Base-by-base conservation (phyloP, 2,329 filamentous ascomycete genomes). In the Fusarium sp. region DNA sequence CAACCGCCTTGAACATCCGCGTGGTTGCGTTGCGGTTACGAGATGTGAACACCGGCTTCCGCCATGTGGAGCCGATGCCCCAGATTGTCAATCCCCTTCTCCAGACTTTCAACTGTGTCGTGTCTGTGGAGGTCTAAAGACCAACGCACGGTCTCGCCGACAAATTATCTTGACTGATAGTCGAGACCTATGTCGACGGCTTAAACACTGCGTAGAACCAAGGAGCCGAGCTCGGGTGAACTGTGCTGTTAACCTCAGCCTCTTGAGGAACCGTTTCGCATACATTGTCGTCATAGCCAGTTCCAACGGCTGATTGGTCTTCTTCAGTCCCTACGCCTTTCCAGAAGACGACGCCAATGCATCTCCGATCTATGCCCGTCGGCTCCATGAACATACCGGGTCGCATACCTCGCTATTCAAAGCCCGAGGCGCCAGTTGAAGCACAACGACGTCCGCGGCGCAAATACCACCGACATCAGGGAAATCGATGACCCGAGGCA, bases 311-410 rank as follows among this genome's bases (percentile, higher is more conserved):
- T 72, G 65, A 69, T 72, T 72, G 68, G 71, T 61, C 25, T 65
- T 45, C 22, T 13, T 10, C 20, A 35, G 52, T 71, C 38, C 50
- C 33, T 54, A 56, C 25, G 6, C n/a, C 36, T 47, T 74, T 61
- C 45, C 58, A 68, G 35, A 74, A 70, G 63, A 59, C n/a, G 33
- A 40, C 13, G 27, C 27, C 31, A 35, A 27, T 33, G 27, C 56
- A 74, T 57, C 47, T 35, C 71, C 71, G 71, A 69, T 27, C 35
- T 66, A 74, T 69, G 45, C 18, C 71, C 71, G 65, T 66, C 64
- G 56, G 50, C 25, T 59, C 58, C 18, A 62, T 65, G 63, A 47
- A 45, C 27, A 9, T 54, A 67, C 29, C 40, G 35, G 40, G 59
- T 47, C 47, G 22, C 13, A 29, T 36, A 65, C 35, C 33, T 58